Percentiles rank a stretch among this genome's conserved stretches.
These are phyloP conservation scores for Salix purpurea DNA, from an alignment of 345 rosid genomes.

Conservation along the genomic window DNA sequence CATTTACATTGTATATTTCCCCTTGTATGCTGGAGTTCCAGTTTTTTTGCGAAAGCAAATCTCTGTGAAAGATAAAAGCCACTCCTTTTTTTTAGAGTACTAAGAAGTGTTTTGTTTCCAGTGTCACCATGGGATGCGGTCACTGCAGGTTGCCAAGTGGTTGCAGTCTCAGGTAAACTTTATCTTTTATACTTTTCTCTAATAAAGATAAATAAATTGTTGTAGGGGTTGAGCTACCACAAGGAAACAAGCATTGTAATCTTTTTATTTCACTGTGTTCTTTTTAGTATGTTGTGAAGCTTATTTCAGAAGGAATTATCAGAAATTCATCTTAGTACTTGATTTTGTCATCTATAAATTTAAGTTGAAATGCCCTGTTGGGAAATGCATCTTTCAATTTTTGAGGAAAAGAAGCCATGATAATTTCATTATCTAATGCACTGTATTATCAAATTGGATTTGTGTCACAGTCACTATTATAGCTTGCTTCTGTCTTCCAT, in stretches of 20 bases:
- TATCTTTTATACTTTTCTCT: neutral
- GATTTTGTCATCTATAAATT: neutral
- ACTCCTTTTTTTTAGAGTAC: no score
- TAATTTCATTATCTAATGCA: no score
- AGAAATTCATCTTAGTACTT: neutral
- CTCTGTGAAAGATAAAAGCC: no score
- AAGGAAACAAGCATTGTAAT: neutral
- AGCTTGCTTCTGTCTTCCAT: no score
- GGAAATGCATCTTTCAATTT: neutral
- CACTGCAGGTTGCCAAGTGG: conserved; percentile 81
- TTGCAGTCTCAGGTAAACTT: conserved; percentile 68
- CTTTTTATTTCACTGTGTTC: neutral
- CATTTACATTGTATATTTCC: no score
- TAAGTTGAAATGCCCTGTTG: neutral
- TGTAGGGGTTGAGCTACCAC: neutral
- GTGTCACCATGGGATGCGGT: conserved; percentile 90
- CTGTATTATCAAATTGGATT: no score
- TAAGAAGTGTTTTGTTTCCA: conserved; percentile 26
- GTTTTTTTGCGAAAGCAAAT: no score
- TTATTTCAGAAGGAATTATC: neutral
- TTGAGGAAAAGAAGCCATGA: no score
- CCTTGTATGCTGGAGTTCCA: no score
- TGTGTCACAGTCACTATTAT: no score
- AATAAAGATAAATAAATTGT: neutral
- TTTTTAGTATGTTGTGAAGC: neutral